phyloP scores from a whole-genome alignment of 2,329 filamentous ascomycete genomes.

The Verticillium alfalfae region DNA sequence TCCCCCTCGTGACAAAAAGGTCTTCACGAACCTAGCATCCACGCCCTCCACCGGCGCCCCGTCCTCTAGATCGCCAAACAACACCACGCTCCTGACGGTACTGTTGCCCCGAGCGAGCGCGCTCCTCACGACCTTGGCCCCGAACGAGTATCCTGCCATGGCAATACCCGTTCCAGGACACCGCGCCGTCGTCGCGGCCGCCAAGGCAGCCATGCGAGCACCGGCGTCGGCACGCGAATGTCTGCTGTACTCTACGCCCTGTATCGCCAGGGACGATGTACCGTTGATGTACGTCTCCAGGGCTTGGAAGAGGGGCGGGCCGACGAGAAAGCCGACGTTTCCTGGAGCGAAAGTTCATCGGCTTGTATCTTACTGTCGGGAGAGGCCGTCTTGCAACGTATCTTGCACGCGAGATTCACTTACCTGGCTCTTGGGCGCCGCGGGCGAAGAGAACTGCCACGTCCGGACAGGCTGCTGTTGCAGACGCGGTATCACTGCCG shows the following conservation, averaged over 20 bases:
- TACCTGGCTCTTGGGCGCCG: constrained; percentile 12
- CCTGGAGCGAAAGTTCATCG: constrained; percentile 11
- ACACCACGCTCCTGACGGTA: constrained; percentile 19
- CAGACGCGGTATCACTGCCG: not conserved
- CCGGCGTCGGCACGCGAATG: constrained; percentile 4
- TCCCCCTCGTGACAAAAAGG: constrained; percentile 20
- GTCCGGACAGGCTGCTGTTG: constrained; percentile 6
- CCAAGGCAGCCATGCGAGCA: constrained; percentile 24
- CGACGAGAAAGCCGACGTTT: constrained; percentile 21
- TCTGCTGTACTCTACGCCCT: constrained; percentile 18
- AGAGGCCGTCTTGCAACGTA: too few species aligned
- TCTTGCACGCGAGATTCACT: not conserved
- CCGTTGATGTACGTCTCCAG: constrained; percentile 13
- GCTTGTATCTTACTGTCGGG: not conserved
- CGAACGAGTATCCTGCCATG: constrained; percentile 21
- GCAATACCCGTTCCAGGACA: constrained; percentile 18
- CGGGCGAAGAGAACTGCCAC: constrained; percentile 10
- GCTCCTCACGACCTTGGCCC: constrained; percentile 19
- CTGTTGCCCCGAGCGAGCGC: constrained; percentile 15
- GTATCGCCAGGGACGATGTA: constrained; percentile 13
- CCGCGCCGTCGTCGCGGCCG: constrained; percentile 19
- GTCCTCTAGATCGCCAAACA: constrained; percentile 21
- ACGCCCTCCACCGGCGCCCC: constrained; percentile 15
- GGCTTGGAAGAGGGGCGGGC: constrained; percentile 18
- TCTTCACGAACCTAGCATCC: constrained; percentile 12